A percentile compares a stretch with the other conserved stretches of the same genome.
These are phyloP conservation scores for Delitschia confertaspora DNA, from an alignment of 495 filamentous ascomycete genomes.

Conservation along the genomic window DNA sequence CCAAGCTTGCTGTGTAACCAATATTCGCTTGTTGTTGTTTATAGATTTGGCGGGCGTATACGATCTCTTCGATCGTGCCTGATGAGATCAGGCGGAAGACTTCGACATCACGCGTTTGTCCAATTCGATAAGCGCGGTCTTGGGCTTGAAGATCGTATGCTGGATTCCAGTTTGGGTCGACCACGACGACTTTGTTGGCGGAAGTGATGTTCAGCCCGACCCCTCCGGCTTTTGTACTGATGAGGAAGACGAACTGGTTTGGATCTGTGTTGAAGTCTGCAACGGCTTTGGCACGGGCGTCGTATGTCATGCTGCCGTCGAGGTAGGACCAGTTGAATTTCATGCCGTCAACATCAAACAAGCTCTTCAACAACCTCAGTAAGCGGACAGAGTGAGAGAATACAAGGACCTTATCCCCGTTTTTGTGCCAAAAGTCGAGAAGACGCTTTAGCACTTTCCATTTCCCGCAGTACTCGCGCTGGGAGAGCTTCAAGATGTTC, in stretches of 20 bases:
- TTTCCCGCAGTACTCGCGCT: slow-evolving; percentile 92
- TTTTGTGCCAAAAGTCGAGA: slow-evolving; percentile 78
- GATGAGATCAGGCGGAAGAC: slow-evolving; percentile 90
- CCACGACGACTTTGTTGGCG: slow-evolving; percentile 95
- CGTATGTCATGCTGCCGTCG: slow-evolving; percentile 78
- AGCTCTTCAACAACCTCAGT: slow-evolving; percentile 71
- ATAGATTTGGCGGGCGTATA: slow-evolving; percentile 95
- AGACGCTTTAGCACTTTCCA: slow-evolving; percentile 89
- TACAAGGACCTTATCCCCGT: slow-evolving; percentile 85
- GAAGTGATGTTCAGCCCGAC: slow-evolving; percentile 91
- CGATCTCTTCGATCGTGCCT: slow-evolving; percentile 94
- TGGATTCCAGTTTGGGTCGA: slow-evolving; percentile 98
- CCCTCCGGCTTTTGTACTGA: slow-evolving; percentile 87
- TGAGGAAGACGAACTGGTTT: slow-evolving; percentile 85
- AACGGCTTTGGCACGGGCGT: slow-evolving; percentile 68
- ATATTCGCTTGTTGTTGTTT: slow-evolving; percentile 99
- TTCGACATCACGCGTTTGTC: slow-evolving; percentile 86
- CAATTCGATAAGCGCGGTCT: slow-evolving; percentile 93
- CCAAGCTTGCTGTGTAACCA: slow-evolving; percentile 83
- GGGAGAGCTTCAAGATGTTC: slow-evolving; percentile 70
- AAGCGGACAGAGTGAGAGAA: slow-evolving; percentile 86
- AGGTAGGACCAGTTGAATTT: slow-evolving; percentile 83
- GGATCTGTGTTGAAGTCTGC: slow-evolving; percentile 90
- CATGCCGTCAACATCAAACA: slow-evolving; percentile 72
- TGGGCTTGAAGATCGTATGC: slow-evolving; percentile 90